Percentiles rank a stretch among this genome's conserved stretches.
These are phyloP conservation scores for Diaporthe velutina DNA, from an alignment of 2,329 filamentous ascomycete genomes.

Conservation along the genomic window DNA sequence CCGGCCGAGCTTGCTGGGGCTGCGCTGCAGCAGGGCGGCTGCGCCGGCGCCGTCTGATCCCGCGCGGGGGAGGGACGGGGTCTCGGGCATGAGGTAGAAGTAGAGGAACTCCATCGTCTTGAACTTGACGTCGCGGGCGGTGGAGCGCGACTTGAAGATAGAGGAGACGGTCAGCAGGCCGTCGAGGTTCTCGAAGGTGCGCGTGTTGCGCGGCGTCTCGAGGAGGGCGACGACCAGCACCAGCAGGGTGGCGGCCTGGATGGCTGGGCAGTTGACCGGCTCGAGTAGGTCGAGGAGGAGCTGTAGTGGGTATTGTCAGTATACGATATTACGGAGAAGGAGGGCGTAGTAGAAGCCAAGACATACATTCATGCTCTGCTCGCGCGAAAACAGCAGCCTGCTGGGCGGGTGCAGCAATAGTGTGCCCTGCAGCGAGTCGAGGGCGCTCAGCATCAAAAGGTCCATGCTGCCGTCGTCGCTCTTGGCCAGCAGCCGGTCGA, in stretches of 20 bases:
- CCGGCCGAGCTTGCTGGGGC: conserved; percentile 75
- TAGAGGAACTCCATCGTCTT: conserved; percentile 98
- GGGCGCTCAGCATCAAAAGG: conserved; percentile 85
- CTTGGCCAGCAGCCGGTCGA: conserved; percentile 88
- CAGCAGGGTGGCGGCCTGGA: conserved; percentile 90
- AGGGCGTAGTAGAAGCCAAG: no score
- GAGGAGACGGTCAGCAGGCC: conserved; percentile 92
- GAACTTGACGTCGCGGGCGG: conserved; percentile 89
- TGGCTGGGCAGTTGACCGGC: conserved; percentile 89
- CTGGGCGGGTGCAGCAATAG: conserved; percentile 92
- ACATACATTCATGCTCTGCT: conserved; percentile 92
- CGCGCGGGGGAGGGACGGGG: conserved; percentile 67
- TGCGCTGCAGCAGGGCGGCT: conserved; percentile 68
- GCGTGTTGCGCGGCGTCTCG: conserved; percentile 87
- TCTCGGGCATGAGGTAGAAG: conserved; percentile 98
- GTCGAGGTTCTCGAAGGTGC: conserved; percentile 92
- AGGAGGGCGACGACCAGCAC: conserved; percentile 91
- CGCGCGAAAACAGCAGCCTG: conserved; percentile 86
- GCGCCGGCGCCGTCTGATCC: conserved; percentile 51
- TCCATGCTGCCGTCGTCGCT: conserved; percentile 87
- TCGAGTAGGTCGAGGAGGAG: conserved; percentile 95
- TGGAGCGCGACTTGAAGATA: conserved; percentile 90
- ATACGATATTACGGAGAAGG: background rate
- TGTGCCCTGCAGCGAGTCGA: conserved; percentile 90
- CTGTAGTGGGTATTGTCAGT: conserved; percentile 46